These are phyloP conservation scores for Falciphora oryzae DNA, from an alignment of 2,329 filamentous ascomycete genomes.

Conservation along the genomic window DNA sequence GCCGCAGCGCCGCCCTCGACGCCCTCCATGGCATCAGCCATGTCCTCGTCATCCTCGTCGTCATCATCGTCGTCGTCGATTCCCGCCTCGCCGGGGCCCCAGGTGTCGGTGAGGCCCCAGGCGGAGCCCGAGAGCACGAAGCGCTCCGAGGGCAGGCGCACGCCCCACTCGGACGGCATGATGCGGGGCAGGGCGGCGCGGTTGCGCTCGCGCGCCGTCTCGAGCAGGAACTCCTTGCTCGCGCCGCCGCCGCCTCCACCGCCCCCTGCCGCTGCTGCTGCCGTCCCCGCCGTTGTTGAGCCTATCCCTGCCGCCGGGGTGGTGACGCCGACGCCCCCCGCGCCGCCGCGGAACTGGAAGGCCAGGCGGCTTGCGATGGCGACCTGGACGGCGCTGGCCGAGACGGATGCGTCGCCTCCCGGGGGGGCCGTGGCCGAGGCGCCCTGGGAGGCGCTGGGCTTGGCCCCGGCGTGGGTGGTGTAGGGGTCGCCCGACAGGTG, in stretches of 20 bases:
- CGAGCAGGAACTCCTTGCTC: constrained; percentile 70
- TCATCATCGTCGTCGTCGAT: constrained; percentile 41
- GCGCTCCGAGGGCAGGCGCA: constrained; percentile 60
- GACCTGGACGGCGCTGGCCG: constrained; percentile 62
- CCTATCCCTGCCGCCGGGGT: too few species aligned
- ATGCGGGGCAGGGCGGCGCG: constrained; percentile 59
- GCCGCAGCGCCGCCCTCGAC: constrained; percentile 31
- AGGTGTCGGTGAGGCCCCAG: constrained; percentile 58
- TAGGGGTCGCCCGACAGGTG: constrained; percentile 66
- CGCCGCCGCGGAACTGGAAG: constrained; percentile 60
- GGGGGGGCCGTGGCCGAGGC: constrained; percentile 41
- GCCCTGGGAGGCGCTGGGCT: constrained; percentile 43
- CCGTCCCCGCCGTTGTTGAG: too few species aligned
- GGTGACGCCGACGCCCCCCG: constrained; percentile 15
- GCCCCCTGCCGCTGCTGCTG: constrained; percentile 22
- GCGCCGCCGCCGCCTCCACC: constrained; percentile 42
- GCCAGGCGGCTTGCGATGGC: constrained; percentile 64
- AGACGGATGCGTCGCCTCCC: constrained; percentile 50
- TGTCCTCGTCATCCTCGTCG: constrained; percentile 33
- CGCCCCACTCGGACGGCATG: constrained; percentile 60
- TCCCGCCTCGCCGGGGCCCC: constrained; percentile 38
- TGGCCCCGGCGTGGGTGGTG: constrained; percentile 48
- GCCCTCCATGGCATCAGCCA: constrained; percentile 44
- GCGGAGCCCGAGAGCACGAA: constrained; percentile 62
- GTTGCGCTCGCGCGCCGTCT: constrained; percentile 68